Conservation (phyloP, 257 asterid genomes). For the Nicotiana tomentosiformis region DNA sequence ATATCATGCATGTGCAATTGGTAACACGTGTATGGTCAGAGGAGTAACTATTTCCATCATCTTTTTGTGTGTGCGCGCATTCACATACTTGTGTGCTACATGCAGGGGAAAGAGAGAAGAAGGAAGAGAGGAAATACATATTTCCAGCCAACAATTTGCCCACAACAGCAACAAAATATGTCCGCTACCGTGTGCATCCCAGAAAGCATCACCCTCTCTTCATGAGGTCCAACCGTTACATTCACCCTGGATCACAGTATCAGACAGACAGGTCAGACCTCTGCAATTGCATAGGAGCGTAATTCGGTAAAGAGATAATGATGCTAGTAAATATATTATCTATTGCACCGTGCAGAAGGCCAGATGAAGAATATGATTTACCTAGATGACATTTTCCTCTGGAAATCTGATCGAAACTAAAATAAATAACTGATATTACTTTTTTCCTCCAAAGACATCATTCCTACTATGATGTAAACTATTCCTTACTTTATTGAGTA, state of each 20-base stretch:
- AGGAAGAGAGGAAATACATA: slow-evolving; percentile 36
- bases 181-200: slow-evolving; percentile 81
- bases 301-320: not conserved
- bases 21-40: not conserved
- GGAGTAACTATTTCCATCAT: not conserved
- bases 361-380: not conserved
- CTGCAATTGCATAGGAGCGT: not conserved
- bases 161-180: slow-evolving; percentile 73
- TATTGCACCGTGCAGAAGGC: not conserved
- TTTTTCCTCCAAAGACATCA: not conserved
- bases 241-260: slow-evolving; percentile 40
- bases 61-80: not conserved
- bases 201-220: slow-evolving; percentile 74
- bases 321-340: not conserved
- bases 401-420: not conserved
- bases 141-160: slow-evolving; percentile 87
- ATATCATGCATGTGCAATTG: not conserved
- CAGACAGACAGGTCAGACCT: not conserved
- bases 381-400: not conserved
- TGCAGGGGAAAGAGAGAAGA: not conserved
- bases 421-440: not conserved
- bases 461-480: not conserved
- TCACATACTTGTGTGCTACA: not conserved
- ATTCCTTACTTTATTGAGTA: not conserved
- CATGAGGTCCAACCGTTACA: slow-evolving; percentile 54